A percentile compares a stretch with the other conserved stretches of the same genome.
Conservation (phyloP, 371 early-diverging fungal species). For the Apophysomyces trapeziformis region DNA sequence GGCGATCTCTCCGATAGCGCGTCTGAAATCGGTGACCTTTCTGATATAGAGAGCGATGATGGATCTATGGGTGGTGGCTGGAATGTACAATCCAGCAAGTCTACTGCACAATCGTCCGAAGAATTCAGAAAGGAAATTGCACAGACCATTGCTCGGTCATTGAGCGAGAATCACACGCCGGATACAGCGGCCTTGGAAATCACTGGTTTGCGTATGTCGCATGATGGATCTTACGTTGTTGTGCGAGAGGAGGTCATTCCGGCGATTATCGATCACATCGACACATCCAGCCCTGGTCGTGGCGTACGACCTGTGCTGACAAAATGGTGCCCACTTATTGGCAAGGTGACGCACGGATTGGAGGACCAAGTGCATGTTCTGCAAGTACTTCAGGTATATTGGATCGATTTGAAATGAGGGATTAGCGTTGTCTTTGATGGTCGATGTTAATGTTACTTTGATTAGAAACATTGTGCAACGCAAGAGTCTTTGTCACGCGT, state of each 20-base stretch:
- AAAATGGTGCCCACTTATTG: slow-evolving; percentile 75
- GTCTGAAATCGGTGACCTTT: slow-evolving; percentile 58
- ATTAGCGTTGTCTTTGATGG: too few species aligned
- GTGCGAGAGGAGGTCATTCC: slow-evolving; percentile 79
- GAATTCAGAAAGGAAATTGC: slow-evolving; percentile 82
- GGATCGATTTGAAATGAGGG: background rate
- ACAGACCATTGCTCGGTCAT: slow-evolving; percentile 80
- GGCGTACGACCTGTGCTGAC: slow-evolving; percentile 54
- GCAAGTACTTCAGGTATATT: slow-evolving; percentile 58
- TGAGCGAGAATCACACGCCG: slow-evolving; percentile 75
- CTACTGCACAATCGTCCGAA: slow-evolving; percentile 49
- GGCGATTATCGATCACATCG: slow-evolving; percentile 62
- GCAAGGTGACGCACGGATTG: slow-evolving; percentile 70
- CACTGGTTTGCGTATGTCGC: slow-evolving; percentile 89
- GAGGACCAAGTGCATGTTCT: slow-evolving; percentile 82
- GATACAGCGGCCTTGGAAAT: slow-evolving; percentile 87
- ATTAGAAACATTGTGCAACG: slow-evolving; percentile 49
- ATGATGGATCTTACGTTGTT: slow-evolving; percentile 81
- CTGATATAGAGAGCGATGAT: slow-evolving; percentile 52
- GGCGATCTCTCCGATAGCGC: slow-evolving; percentile 57
- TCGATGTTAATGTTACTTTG: too few species aligned
- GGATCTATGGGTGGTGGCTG: slow-evolving; percentile 42
- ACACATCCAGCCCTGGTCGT: slow-evolving; percentile 37
- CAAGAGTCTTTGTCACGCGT: slow-evolving; percentile 52
- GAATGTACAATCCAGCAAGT: slow-evolving; percentile 31